Evolutionary conservation across 805 yeast genomes (phyloP).

Genomic region (Aciculoconidium aculeatum): DNA sequence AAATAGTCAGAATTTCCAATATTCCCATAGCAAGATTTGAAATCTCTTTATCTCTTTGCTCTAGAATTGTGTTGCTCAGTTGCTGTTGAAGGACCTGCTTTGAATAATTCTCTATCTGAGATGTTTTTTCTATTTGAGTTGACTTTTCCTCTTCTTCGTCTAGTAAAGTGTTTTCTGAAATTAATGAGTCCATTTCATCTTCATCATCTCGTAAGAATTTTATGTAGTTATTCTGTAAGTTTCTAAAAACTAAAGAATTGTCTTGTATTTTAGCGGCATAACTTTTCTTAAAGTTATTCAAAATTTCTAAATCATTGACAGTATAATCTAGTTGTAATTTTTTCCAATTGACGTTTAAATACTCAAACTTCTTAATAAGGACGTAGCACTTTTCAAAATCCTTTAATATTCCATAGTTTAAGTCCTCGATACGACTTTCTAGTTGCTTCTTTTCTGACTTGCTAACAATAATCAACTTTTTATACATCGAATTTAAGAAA

Average conservation of each 20-base stretch:
- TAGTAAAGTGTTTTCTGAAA: constrained; percentile 5
- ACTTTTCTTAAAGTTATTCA: constrained; percentile 75
- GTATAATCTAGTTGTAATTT: constrained; percentile 34
- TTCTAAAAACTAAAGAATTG: constrained; percentile 69
- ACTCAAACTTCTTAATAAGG: constrained; percentile 60
- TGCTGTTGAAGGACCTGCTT: constrained; percentile 48
- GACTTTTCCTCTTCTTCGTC: constrained; percentile 20
- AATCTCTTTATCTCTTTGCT: constrained; percentile 84
- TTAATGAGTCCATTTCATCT: constrained; percentile 37
- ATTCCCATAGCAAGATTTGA: constrained; percentile 91
- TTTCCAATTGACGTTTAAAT: constrained; percentile 34
- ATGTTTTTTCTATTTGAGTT: constrained; percentile 30
- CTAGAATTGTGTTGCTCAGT: constrained; percentile 28
- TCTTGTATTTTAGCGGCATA: constrained; percentile 84
- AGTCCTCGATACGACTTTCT: constrained; percentile 71
- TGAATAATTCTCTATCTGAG: constrained; percentile 46
- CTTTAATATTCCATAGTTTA: constrained; percentile 70
- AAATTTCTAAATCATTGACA: constrained; percentile 53
- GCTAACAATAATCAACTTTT: constrained; percentile 80
- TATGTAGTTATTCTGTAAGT: constrained; percentile 84
- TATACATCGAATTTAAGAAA: constrained; percentile 64
- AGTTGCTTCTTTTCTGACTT: constrained; percentile 74
- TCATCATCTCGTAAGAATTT: constrained; percentile 80
- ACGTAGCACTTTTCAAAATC: constrained; percentile 75
- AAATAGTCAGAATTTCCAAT: constrained; percentile 85